Base-by-base conservation (phyloP, 2,329 filamentous ascomycete genomes). In the Scedosporium apiospermum region DNA sequence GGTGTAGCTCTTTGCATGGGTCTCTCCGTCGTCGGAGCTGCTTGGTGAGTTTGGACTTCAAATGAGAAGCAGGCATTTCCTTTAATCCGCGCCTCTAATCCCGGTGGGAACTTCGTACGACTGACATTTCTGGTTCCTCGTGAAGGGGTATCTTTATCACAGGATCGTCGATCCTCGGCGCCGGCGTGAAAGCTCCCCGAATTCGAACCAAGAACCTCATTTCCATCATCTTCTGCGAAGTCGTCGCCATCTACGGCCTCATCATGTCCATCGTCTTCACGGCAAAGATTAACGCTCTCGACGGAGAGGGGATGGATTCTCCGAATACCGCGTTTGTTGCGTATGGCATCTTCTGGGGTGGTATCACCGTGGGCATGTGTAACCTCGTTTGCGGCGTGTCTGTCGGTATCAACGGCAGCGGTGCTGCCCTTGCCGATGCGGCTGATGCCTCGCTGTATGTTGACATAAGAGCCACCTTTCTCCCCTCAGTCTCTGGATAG, bases 211-310 rank as follows among this genome's bases (percentile, higher is more conserved):
- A 99, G 87, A 99, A 99, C 82, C 78, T 99, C 72, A 98, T 99
- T 75, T 98, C 93, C 71, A 99, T 99, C 77, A 98, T 99, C 79
- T 99, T 99, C 80, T 99, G 95, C 81, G 95, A 99, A 80, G 95
- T 99, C 72, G 95, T 99, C 71, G 95, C 95, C 77, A 99, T 99
- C 76, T 99, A 99, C 83, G 96, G 96, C 71, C 93, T 99, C 77
- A 99, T 99, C 79, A 99, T 99, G 92, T 89, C 93, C 70, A 99
- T 99, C 74, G 90, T 99, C 71, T 98, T 98, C 80, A 96, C 93
- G 55, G 84, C 93, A 65, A 96, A 97, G 77, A 79, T 99, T 69
- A 83, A 84, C 69, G 75, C 82, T 63, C 83, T 95, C 34, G 72
- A 80, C 53, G 82, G 82, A 63, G 84, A 88, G 46, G 81, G 82